Base-by-base conservation (phyloP, 108 stramenopile genomes). In the Stephanodiscus minutulus region DNA sequence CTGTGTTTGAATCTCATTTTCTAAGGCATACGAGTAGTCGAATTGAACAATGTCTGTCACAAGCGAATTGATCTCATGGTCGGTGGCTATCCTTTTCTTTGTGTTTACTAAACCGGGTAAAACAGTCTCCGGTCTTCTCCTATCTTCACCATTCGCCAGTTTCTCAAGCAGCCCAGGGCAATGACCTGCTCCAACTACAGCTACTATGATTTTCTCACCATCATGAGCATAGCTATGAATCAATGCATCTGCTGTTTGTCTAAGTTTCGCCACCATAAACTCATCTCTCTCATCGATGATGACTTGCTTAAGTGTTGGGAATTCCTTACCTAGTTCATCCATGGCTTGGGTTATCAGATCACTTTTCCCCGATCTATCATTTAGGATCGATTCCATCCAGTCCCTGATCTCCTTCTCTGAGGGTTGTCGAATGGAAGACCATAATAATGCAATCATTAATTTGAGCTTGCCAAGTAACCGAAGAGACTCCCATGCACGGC, bases 131-230 rank as follows among this genome's bases (percentile, higher is more conserved):
- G 76, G 78, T 35, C 43, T 50, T 64, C 1, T 53, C 5, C 0
- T 4, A 53, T 52, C 27, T 5, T 54, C 29, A 39, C 5, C 5
- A 5, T 46, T 37, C 9, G 6, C 36, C 44, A 81, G 59, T 43
- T 76, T 76, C 22, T 75, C 36, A 24, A 81, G 20, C 75, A 95
- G 85, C 0, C 93, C 93, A 53, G 73, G 65, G 46, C 91, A 78
- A 77, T 92, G 93, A 10, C 93, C 91, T n/a, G 93, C 93, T 18
- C 93, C 93, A 8, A 95, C 90, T 48, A 95, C 86, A 13, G 87
- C 91, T 46, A 94, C 90, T 59, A 91, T 65, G 6, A 73, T 68
- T 68, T 49, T 59, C 8, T 73, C 73, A 25, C 44, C 52, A 15
- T n/a, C 28, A n/a, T 52, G 21, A 44, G 39, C 75, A 63, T 11